Evolutionary conservation across 805 yeast species (phyloP).

Genomic region (Helenozyma rhizophorensis): DNA sequence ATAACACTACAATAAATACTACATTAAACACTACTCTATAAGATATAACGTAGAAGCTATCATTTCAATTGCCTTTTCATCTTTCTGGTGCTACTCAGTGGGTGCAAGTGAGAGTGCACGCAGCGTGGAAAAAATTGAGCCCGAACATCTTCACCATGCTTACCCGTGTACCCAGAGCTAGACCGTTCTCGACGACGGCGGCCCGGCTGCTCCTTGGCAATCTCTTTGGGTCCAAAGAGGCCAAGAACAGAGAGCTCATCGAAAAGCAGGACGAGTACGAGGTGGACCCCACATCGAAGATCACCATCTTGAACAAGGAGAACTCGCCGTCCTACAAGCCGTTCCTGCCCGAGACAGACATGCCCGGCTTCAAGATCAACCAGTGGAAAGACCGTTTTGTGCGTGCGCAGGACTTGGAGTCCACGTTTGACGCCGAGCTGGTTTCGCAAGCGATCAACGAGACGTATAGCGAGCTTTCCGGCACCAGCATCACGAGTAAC

Average conservation of each 20-base stretch:
- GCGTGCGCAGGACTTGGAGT: constrained; percentile 23
- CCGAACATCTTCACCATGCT: neutral
- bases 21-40: too few species aligned
- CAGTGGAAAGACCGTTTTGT: constrained; percentile 34
- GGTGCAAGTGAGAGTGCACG: too few species aligned
- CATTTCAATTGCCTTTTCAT: too few species aligned
- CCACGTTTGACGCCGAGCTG: constrained; percentile 21
- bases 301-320: constrained; percentile 30
- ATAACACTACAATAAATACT: too few species aligned
- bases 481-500: constrained; percentile 7
- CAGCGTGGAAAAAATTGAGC: neutral
- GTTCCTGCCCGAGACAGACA: constrained; percentile 24
- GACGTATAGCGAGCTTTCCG: constrained; percentile 20
- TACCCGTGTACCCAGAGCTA: neutral
- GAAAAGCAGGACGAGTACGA: constrained; percentile 37
- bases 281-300: constrained; percentile 27
- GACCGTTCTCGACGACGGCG: constrained; percentile 9
- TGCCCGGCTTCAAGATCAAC: constrained; percentile 31
- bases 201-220: constrained; percentile 25
- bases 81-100: too few species aligned
- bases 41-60: too few species aligned
- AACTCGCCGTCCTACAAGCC: constrained; percentile 30
- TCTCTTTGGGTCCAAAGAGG: constrained; percentile 29
- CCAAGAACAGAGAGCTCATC: constrained; percentile 31
- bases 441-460: constrained; percentile 22